Evolutionary conservation across 495 filamentous ascomycete genomes (phyloP).

Genomic region (Aspergillus incahuasiensis): DNA sequence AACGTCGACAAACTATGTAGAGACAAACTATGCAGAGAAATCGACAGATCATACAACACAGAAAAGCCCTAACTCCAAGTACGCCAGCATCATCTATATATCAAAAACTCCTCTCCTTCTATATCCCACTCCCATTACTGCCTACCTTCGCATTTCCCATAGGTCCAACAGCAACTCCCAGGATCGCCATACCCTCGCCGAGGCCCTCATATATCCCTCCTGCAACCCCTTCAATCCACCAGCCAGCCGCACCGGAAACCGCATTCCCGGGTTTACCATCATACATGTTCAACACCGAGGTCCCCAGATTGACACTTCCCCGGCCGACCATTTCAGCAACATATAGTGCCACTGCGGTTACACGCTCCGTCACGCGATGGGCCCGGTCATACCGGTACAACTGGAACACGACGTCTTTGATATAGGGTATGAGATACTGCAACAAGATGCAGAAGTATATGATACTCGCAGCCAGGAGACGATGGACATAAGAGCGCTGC

Average conservation of each 20-base stretch:
- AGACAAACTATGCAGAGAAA: too few relatives aligned
- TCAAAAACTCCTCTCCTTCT: background rate
- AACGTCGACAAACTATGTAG: too few relatives aligned
- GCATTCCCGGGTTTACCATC: constrained; percentile 53
- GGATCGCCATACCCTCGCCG: constrained; percentile 52
- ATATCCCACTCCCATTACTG: background rate
- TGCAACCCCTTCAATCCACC: constrained; percentile 56
- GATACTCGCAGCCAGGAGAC: constrained; percentile 50
- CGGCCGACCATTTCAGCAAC: constrained; percentile 51
- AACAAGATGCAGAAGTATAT: constrained; percentile 53
- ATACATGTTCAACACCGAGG: constrained; percentile 47
- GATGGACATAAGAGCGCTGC: constrained; percentile 50
- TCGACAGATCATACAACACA: too few relatives aligned
- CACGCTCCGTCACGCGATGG: constrained; percentile 53
- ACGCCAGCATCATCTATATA: background rate
- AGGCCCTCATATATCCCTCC: constrained; percentile 63
- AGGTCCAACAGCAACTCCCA: constrained; percentile 30
- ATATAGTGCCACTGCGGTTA: constrained; percentile 45
- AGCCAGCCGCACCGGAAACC: constrained; percentile 45
- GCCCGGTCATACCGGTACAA: constrained; percentile 61
- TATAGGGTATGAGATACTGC: constrained; percentile 55
- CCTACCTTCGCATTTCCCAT: background rate
- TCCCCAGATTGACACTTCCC: constrained; percentile 43
- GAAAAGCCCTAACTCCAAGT: too few relatives aligned
- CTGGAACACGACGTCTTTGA: constrained; percentile 46